Conservation (phyloP, 495 filamentous ascomycete genomes). For the Aspergillus diversus region DNA sequence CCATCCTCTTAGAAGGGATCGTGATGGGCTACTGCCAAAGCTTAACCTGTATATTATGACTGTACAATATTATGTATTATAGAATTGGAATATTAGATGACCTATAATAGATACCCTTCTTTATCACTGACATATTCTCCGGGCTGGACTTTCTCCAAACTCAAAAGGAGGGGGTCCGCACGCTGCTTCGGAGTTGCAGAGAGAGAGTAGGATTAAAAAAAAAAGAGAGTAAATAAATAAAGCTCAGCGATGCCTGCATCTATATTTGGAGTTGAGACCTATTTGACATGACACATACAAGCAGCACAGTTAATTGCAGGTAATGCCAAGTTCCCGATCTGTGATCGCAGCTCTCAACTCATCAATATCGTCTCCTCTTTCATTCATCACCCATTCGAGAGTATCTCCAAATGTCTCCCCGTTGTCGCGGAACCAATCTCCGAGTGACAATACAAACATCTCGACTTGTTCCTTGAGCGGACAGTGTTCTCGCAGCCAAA, state of each 20-base stretch:
- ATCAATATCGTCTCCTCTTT: constrained; percentile 44
- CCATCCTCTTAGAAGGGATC: not conserved
- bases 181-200: too few species aligned
- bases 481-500: constrained; percentile 59
- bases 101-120: constrained; percentile 20
- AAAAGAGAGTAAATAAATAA: too few species aligned
- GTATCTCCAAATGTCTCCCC: constrained; percentile 63
- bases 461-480: constrained; percentile 59
- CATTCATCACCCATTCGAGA: constrained; percentile 46
- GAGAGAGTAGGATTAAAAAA: too few species aligned
- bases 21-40: not conserved
- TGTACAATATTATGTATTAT: constrained; percentile 21
- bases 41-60: constrained; percentile 1
- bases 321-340: constrained; percentile 36
- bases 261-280: too few species aligned
- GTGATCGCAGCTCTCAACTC: constrained; percentile 35
- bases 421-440: constrained; percentile 68
- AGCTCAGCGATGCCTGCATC: too few species aligned
- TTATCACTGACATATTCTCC: not conserved
- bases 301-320: constrained; percentile 13
- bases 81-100: constrained; percentile 17
- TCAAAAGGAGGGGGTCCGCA: too few species aligned
- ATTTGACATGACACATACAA: not conserved
- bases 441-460: constrained; percentile 50
- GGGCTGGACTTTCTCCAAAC: too few species aligned